Percentiles rank a stretch among this genome's conserved stretches.
phyloP scores from a whole-genome alignment of 306 rosid species.

The Prunus kanzakura region DNA sequence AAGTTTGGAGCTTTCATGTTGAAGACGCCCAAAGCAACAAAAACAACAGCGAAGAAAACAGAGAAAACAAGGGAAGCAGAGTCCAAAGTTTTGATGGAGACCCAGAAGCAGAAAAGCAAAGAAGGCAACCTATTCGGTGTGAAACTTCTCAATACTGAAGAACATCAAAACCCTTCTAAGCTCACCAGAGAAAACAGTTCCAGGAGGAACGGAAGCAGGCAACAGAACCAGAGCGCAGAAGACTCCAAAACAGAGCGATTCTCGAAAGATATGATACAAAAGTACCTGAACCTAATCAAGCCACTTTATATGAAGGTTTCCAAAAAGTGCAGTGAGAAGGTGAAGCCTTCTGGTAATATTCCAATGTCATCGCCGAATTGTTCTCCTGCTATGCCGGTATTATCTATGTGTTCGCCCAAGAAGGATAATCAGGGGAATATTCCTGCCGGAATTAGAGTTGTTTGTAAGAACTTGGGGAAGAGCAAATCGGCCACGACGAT shows the following conservation, averaged over 20 bases:
- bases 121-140: conserved; percentile 17
- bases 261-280: conserved; percentile 62
- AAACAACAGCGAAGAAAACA: conserved; percentile 7
- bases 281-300: conserved; percentile 62
- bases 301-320: conserved; percentile 62
- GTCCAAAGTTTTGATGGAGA: not conserved
- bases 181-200: conserved; percentile 51
- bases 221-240: conserved; percentile 9
- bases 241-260: conserved; percentile 46
- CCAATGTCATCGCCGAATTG: conserved; percentile 21
- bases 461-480: conserved; percentile 65
- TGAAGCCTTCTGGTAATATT: not conserved
- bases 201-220: conserved; percentile 29
- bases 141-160: conserved; percentile 28
- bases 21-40: conserved; percentile 40
- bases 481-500: conserved; percentile 60
- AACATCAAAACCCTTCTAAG: conserved; percentile 26
- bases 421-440: conserved; percentile 51
- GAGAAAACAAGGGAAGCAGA: conserved; percentile 18
- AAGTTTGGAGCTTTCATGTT: conserved; percentile 62
- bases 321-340: conserved; percentile 35
- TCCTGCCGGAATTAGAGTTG: conserved; percentile 45
- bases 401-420: conserved; percentile 34
- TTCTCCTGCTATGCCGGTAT: conserved; percentile 26
- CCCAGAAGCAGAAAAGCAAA: conserved; percentile 18